Percentiles rank a stretch among this genome's conserved stretches.
phyloP scores from a whole-genome alignment of 345 rosid genomes.

The Pseudoturritis turrita region DNA sequence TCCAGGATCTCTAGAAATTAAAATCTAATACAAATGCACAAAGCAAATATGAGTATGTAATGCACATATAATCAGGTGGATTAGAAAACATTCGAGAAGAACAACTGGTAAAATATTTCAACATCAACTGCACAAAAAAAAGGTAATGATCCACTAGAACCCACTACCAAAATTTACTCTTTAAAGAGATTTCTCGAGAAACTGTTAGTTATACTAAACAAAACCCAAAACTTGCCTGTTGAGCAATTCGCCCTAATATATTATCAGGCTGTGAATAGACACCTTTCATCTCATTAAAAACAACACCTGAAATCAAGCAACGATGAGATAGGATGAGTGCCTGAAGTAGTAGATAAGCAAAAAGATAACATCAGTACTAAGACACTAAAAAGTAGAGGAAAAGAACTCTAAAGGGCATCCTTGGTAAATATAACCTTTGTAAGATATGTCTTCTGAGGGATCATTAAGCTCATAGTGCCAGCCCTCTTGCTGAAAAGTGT shows the following conservation, averaged over 20 bases:
- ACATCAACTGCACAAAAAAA: not conserved
- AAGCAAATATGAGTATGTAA: not conserved
- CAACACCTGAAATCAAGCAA: conserved; percentile 65
- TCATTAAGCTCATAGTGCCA: conserved; percentile 95
- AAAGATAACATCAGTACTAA: not conserved
- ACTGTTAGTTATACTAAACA: not conserved
- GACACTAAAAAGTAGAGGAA: not conserved
- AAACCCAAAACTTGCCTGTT: conserved; percentile 53
- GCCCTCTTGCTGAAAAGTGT: conserved; percentile 97
- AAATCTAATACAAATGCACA: not conserved
- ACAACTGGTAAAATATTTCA: not conserved
- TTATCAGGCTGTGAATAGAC: conserved; percentile 98
- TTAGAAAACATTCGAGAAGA: conserved; percentile 16
- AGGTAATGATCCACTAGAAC: not conserved
- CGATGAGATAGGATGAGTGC: not conserved
- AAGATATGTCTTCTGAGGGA: conserved; percentile 82
- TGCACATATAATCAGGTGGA: not conserved
- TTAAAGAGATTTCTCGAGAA: not conserved
- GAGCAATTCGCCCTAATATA: conserved; percentile 71
- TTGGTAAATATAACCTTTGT: conserved; percentile 55
- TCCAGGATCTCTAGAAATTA: not conserved
- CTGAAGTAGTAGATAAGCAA: conserved; percentile 1
- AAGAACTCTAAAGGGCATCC: not conserved
- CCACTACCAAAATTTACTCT: not conserved
- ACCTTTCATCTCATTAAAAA: conserved; percentile 98